phyloP scores from a whole-genome alignment of 768 basidiomycete species.

The Leccinum imitatum region DNA sequence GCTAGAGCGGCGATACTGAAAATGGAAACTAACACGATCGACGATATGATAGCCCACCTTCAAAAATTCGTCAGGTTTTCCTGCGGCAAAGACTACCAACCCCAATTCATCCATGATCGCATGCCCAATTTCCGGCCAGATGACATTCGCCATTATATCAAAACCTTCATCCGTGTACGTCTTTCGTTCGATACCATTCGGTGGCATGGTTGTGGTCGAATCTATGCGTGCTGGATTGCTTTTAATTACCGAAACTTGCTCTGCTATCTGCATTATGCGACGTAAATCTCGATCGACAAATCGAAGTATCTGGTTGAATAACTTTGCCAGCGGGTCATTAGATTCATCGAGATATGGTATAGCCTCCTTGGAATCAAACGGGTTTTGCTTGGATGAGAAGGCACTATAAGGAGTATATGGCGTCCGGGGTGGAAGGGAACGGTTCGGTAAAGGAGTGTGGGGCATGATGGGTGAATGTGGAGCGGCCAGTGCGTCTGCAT shows the following conservation, averaged over 20 bases:
- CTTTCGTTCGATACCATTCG: slow-evolving; percentile 5
- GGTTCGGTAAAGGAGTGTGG: slow-evolving; percentile 59
- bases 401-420: slow-evolving; percentile 55
- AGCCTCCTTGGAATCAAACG: slow-evolving; percentile 34
- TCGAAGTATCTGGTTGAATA: slow-evolving; percentile 80
- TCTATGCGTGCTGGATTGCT: slow-evolving; percentile 33
- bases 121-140: slow-evolving; percentile 83
- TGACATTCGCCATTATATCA: slow-evolving; percentile 81
- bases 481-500: slow-evolving; percentile 61
- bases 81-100: slow-evolving; percentile 81
- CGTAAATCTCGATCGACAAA: slow-evolving; percentile 77
- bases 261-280: slow-evolving; percentile 74
- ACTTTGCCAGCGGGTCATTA: slow-evolving; percentile 65
- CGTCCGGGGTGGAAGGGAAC: slow-evolving; percentile 49
- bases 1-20: slow-evolving; percentile 42
- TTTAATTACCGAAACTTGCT: slow-evolving; percentile 54
- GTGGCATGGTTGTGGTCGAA: not conserved
- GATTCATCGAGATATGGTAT: slow-evolving; percentile 60
- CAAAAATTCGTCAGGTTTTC: slow-evolving; percentile 86
- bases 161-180: slow-evolving; percentile 46
- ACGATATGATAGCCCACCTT: slow-evolving; percentile 50
- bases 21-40: not conserved
- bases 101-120: slow-evolving; percentile 88
- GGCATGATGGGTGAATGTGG: slow-evolving; percentile 77
- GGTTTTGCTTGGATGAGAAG: slow-evolving; percentile 41